Conservation (phyloP, 345 rosid genomes). For the Eucalyptus paniculata region DNA sequence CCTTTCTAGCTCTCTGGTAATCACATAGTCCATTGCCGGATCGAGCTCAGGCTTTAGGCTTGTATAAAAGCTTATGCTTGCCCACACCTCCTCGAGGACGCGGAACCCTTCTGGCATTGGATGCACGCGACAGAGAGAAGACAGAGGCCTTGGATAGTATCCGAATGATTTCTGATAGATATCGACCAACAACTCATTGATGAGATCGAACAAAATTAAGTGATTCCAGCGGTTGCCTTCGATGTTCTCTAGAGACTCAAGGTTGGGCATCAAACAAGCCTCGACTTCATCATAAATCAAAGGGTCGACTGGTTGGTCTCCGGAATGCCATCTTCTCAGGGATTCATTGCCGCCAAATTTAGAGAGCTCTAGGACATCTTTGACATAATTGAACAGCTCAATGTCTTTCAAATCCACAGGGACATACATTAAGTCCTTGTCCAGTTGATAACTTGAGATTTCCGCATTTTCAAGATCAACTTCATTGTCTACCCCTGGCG, state of each 20-base stretch:
- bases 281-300: slow-evolving; percentile 34
- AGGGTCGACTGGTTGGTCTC: slow-evolving; percentile 59
- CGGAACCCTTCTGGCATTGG: slow-evolving; percentile 46
- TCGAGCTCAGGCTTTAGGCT: slow-evolving; percentile 12
- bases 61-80: slow-evolving; percentile 38
- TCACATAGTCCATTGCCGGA: slow-evolving; percentile 27
- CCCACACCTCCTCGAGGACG: slow-evolving; percentile 70
- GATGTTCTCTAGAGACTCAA: slow-evolving; percentile 19
- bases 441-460: not conserved
- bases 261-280: slow-evolving; percentile 31
- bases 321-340: slow-evolving; percentile 52
- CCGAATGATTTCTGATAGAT: slow-evolving; percentile 45
- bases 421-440: not conserved
- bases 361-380: slow-evolving; percentile 52
- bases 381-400: slow-evolving; percentile 47
- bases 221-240: slow-evolving; percentile 31
- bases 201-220: slow-evolving; percentile 42
- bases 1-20: slow-evolving; percentile 36
- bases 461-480: not conserved
- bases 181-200: slow-evolving; percentile 58
- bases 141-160: slow-evolving; percentile 42
- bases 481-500: not conserved
- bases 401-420: slow-evolving; percentile 31
- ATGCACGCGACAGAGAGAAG: slow-evolving; percentile 31
- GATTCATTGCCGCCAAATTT: slow-evolving; percentile 44